These are phyloP conservation scores for Corynespora cassiicola DNA, from an alignment of 2,329 filamentous ascomycete genomes.

Conservation along the genomic window DNA sequence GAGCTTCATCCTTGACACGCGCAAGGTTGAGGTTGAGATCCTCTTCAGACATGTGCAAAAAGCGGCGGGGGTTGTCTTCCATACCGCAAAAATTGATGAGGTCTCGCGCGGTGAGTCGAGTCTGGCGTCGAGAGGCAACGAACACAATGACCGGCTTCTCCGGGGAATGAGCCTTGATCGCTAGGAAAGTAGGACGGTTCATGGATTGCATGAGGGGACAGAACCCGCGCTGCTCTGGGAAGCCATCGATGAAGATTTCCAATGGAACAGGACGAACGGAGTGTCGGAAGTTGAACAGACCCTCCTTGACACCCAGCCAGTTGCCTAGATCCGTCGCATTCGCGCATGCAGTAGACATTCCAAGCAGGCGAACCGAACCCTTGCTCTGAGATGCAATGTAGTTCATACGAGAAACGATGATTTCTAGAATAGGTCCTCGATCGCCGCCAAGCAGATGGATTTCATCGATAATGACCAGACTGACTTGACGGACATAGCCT, in stretches of 20 bases:
- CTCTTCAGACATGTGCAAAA: constrained; percentile 93
- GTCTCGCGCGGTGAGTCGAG: constrained; percentile 91
- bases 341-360: constrained; percentile 99
- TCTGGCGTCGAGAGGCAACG: constrained; percentile 93
- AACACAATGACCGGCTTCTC: constrained; percentile 98
- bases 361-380: constrained; percentile 84
- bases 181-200: constrained; percentile 95
- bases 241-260: constrained; percentile 97
- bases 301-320: constrained; percentile 96
- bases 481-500: constrained; percentile 93
- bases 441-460: constrained; percentile 97
- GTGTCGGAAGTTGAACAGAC: constrained; percentile 94
- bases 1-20: constrained; percentile 88
- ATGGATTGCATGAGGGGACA: constrained; percentile 99
- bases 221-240: constrained; percentile 93
- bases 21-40: constrained; percentile 87
- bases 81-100: constrained; percentile 97
- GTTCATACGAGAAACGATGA: constrained; percentile 94
- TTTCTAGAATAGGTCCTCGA: constrained; percentile 95
- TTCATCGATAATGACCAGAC: constrained; percentile 96
- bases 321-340: constrained; percentile 94
- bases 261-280: constrained; percentile 95
- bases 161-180: constrained; percentile 95
- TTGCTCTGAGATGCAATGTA: constrained; percentile 96
- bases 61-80: constrained; percentile 95